Conservation (phyloP, 345 rosid species). For the Draba incana region DNA sequence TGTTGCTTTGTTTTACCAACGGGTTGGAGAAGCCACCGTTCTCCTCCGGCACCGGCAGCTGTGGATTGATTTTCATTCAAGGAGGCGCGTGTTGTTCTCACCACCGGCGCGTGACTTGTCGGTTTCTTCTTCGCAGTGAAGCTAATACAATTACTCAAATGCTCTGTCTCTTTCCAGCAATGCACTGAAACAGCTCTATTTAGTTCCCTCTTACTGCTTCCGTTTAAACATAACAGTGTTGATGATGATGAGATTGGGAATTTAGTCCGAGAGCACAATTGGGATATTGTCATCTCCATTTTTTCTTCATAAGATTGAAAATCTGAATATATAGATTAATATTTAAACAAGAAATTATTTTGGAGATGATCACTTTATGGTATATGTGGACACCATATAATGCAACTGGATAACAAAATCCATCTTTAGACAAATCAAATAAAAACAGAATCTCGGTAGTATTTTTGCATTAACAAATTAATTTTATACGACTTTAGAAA, state of each 20-base stretch:
- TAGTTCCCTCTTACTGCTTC: conserved; percentile 38
- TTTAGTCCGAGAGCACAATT: conserved; percentile 37
- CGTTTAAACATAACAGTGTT: conserved; percentile 37
- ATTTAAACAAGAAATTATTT: background rate
- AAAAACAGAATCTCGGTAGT: background rate
- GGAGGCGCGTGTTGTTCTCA: conserved; percentile 48
- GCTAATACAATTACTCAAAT: conserved; percentile 5
- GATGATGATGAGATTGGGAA: conserved; percentile 34
- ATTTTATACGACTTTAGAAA: background rate
- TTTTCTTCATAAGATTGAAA: background rate
- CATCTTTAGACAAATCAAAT: background rate
- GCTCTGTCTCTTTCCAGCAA: conserved; percentile 34
- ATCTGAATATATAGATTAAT: background rate
- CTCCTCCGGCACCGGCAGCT: conserved; percentile 40
- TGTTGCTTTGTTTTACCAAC: conserved; percentile 52
- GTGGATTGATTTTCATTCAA: conserved; percentile 39
- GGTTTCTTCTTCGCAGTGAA: conserved; percentile 12
- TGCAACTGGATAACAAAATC: conserved; percentile 38
- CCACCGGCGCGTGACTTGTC: conserved; percentile 32
- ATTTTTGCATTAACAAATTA: conserved; percentile 18
- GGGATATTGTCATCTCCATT: conserved; percentile 47
- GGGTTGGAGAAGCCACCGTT: conserved; percentile 88
- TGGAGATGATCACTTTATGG: conserved; percentile 12
- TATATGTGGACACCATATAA: conserved; percentile 56
- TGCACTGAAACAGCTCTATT: conserved; percentile 29